Percentiles rank a stretch among this genome's conserved stretches.
phyloP scores from a whole-genome alignment of 495 filamentous ascomycete species.

The Tetracladium setigerum region DNA sequence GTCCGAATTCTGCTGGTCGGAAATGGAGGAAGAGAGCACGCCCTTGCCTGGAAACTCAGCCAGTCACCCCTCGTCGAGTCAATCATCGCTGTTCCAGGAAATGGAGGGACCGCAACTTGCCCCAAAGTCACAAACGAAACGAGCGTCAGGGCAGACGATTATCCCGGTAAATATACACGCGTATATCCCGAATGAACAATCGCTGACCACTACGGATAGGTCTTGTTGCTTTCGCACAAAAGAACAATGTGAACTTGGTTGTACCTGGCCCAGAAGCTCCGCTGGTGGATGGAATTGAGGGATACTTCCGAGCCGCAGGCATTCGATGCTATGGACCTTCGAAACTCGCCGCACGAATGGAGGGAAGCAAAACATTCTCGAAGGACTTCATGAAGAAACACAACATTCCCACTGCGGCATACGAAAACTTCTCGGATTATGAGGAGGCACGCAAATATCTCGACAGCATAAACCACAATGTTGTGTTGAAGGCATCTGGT shows the following conservation, averaged over 20 bases:
- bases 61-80: constrained; percentile 63
- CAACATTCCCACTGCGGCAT: constrained; percentile 82
- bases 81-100: constrained; percentile 69
- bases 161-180: constrained; percentile 30
- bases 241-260: constrained; percentile 71
- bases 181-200: too few species aligned
- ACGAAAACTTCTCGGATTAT: constrained; percentile 81
- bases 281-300: constrained; percentile 84
- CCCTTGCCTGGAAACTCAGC: constrained; percentile 87
- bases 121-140: constrained; percentile 67
- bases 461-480: constrained; percentile 60
- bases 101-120: constrained; percentile 76
- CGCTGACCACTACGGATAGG: constrained; percentile 17
- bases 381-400: constrained; percentile 97
- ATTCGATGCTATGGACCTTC: constrained; percentile 85
- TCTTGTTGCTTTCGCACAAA: constrained; percentile 66
- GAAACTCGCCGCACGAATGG: constrained; percentile 79
- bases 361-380: constrained; percentile 92
- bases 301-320: constrained; percentile 69
- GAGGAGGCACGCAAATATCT: constrained; percentile 69
- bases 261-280: constrained; percentile 91
- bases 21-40: constrained; percentile 90
- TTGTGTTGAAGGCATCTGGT: constrained; percentile 75
- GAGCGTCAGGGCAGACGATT: constrained; percentile 62
- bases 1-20: constrained; percentile 75